Base-by-base conservation (phyloP, 179 eudicot genomes). In the Gypsophila paniculata region DNA sequence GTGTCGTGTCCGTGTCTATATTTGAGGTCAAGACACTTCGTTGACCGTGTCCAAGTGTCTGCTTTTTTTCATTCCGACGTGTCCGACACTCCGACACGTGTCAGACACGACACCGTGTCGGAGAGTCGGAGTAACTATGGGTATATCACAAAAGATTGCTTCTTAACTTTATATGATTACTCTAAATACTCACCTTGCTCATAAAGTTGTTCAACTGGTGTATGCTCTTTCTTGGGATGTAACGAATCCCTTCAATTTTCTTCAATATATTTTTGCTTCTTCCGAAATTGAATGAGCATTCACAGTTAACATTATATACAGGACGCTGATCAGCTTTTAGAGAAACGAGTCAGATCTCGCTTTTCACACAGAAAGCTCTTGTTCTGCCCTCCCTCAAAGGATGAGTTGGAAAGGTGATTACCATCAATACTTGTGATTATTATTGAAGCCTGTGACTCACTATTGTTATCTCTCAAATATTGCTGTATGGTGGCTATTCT, bases 261-360 rank as follows among this genome's bases (percentile, higher is more conserved):
- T 19, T 10, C 23, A 22, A 46, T 46, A 18, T 2, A 29, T 57
- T 15, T 44, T 4, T 51, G 23, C 64, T 70, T 11, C 15, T 58
- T 3, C 22, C 61, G 51, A 14, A 53, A 22, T 60, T 62, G 36
- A 65, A 17, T 63, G 17, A 19, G 71, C 59, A 42, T 51, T 51
- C 46, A 57, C 34, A 61, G 17, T 69, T 55, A 10, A 68, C 65
- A 39, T 18, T 9, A 49, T 9, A 46, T 84, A 80, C 85, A 94
- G 99, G 99, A 94, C 80, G 99, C 99, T 76, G 97, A 94, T 83
- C 97, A 91, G 84, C 97, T 94, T 68, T 77, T 94, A 83, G 97
- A 94, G 73, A 94, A 94, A 80, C 84, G 99, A 89, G 97, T 94
- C 61, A 83, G 97, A 76, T 94, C 97, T 79, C 99, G 97, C 61